Base-by-base conservation (phyloP, 352 stramenopile species). In the Phytophthora nicotianae region DNA sequence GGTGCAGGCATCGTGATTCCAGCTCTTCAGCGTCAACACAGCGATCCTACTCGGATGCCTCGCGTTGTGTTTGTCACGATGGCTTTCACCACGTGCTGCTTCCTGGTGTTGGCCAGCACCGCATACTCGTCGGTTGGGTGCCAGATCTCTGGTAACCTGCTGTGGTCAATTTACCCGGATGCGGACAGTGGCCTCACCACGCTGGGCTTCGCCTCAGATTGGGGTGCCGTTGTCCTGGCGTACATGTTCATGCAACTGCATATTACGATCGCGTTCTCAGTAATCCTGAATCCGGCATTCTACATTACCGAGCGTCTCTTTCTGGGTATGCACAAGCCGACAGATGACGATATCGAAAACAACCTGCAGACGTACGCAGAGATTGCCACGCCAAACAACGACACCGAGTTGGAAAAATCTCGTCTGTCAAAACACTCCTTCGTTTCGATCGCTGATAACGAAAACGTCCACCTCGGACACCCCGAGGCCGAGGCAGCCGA, bases 121-220 rank as follows among this genome's bases (percentile, higher is more conserved):
- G 70, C 65, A 14, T 80, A 75, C 57, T 81, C 69, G 7, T 62
- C 66, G 5, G 57, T 83, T 14, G n/a, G n/a, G n/a, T n/a, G n/a
- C n/a, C n/a, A n/a, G n/a, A n/a, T n/a, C n/a, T n/a, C n/a, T n/a
- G n/a, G 57, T 21, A 65, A 65, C 49, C 19, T 65, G 26, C 21
- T 59, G n/a, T 65, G 38, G 38, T 48, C 57, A 6, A 58, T 65
- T 45, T 58, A 65, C n/a, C 38, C 57, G 5, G 19, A 65, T 16
- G 33, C 50, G 2, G 48, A 64, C 14, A 62, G 42, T 17, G 54
- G 32, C 10, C 33, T 62, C 23, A 62, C 43, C 17, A 62, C 54
- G 17, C 33, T 62, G 33, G 54, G 54, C 23, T 62, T 62, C 27
- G 29, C 54, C 16, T 62, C 54, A 9, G 33, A 55, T 20, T 62